Base-by-base conservation (phyloP, 2,329 filamentous ascomycete species). In the Stromatinia cepivora region DNA sequence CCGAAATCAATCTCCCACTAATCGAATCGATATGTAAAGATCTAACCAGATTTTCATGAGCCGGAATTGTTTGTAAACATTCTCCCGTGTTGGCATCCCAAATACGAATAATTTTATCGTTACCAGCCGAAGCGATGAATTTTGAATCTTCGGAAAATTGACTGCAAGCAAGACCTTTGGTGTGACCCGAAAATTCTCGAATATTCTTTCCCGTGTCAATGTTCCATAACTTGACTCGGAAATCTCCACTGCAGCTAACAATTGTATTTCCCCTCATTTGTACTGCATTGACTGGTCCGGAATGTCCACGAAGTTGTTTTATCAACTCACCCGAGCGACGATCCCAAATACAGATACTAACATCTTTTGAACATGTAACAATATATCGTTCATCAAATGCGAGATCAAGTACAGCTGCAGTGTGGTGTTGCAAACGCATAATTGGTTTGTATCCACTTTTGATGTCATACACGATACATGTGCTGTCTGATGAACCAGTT, bases 71-170 rank as follows among this genome's bases (percentile, higher is more conserved):
- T 71, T 89, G 88, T 64, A 97, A 84, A 75, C 94, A 90, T 75
- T 93, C 89, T 71, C 94, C 94, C 1, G 93, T 97, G 76, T 92
- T 92, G 65, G 94, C 93, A 79, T 98, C 93, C 87, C 96, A 99
- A 78, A 98, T 92, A 78, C 96, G 95, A 71, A 98, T 97, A 62
- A 93, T 88, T 80, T 94, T 91, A 81, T 98, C 95, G 77, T 97
- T 99, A 58, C 95, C 95, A 13, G 95, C 95, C 25, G 93, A 95
- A 61, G 96, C 91, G 61, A 99, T 93, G 73, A 92, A 95, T 66
- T 92, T 90, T n/a, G 93, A 93, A 78, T 99, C 94, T 75, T 97
- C 93, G 53, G 91, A 94, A 80, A 98, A 97, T 79, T 99, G 95
- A 67, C 95, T 93, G 79, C 95, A 97, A 4, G 95, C 95, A 45